Conservation (phyloP, 148 eudicot genomes). For the Gaultheria prostrata region DNA sequence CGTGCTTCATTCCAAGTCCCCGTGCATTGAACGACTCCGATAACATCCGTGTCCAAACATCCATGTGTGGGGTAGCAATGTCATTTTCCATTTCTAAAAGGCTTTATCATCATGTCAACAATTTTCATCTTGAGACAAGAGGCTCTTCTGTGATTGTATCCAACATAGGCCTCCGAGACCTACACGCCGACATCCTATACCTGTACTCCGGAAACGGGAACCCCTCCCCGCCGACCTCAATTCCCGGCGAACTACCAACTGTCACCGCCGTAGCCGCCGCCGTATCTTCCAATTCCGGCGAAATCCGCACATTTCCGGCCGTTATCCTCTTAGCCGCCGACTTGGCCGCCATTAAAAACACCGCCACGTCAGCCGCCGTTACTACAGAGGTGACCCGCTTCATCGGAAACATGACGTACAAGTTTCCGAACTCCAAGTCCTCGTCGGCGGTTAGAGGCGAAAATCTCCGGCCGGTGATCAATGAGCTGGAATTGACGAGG, state of each 20-base stretch:
- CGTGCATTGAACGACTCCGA: not conserved
- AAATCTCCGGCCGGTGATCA: constrained; percentile 31
- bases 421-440: constrained; percentile 37
- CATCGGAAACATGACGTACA: constrained; percentile 49
- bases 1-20: not conserved
- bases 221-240: constrained; percentile 13
- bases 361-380: constrained; percentile 37
- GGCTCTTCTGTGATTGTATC: constrained; percentile 45
- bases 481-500: constrained; percentile 25
- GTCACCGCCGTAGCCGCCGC: not conserved
- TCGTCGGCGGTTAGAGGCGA: constrained; percentile 43
- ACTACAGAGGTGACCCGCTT: constrained; percentile 32
- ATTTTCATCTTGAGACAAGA: constrained; percentile 19
- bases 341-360: constrained; percentile 23
- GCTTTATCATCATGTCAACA: not conserved
- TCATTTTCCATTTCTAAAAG: constrained; percentile 14
- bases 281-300: not conserved
- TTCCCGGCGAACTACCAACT: not conserved
- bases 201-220: constrained; percentile 21
- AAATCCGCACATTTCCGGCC: constrained; percentile 17
- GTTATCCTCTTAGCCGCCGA: constrained; percentile 20
- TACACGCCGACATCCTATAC: constrained; percentile 27
- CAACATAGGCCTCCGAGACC: constrained; percentile 36
- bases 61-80: not conserved
- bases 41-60: too few species aligned